Evolutionary conservation across 2,329 filamentous ascomycete genomes (phyloP), one percentile per base, ranked within the genome.

Genomic region (Oidium heveae): DNA sequence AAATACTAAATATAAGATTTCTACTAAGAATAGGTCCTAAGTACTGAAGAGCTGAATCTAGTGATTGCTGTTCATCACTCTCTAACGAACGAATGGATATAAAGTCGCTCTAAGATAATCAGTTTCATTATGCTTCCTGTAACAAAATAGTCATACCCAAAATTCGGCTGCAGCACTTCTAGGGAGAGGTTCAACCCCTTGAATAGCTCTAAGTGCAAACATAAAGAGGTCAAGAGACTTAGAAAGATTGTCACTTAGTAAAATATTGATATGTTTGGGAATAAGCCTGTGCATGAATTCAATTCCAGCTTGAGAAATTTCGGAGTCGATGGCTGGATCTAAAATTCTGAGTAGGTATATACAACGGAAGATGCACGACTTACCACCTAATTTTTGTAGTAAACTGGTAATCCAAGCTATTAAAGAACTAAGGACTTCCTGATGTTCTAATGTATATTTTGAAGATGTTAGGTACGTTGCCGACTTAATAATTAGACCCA

Each of bases 161-260:
- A 93, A 84, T 32, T 82, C 77, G 9, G 80, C 76, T 1, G 85
- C 76, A 2, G 82, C 76, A 33, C 75, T 75, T 67, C 91, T 93
- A 0, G 84, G 82, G 10, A 93, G 69, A 0, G 82, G 79, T 56
- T 91, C 85, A 33, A 73, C 77, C 13, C 80, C 81, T 46, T 80
- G 74, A 7, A 93, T 68, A 8, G 84, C 79, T 60, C 77, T 74
- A 13, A 91, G 69, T 0, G 79, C 75, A 61, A 89, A 88, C 54
- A 80, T 68, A 61, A 93, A 82, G 57, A 86, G 74, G 56, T 82
- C 77, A 0, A 82, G 70, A 12, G 73, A 70, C 0, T 74, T 71
- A 12, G 72, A 65, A 4, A 77, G 71, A 53, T 80, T 73, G 9
- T 77, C 67, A 5, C 66, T 68, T 52, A 86, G 72, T 4, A 89